Evolutionary conservation across 176 grass and related monocot species (phyloP), one percentile per base, ranked within the genome.

Genomic region (Typha latifolia): DNA sequence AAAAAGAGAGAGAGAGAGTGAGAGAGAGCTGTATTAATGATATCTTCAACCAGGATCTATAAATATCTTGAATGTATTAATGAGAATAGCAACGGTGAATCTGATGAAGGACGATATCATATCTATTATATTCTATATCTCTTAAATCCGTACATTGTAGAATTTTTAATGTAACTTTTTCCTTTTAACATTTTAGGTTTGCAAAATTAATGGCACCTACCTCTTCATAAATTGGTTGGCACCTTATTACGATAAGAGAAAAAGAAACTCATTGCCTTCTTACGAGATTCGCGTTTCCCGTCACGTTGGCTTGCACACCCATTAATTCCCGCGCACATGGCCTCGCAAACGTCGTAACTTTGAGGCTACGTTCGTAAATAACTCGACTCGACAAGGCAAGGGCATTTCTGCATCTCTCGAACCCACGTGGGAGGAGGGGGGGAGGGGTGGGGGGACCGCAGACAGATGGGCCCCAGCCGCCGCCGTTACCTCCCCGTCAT

Each of bases 271-370:
- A 26, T 26, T 2, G 24, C 24, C 24, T 26, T 2, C 24, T 26
- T 26, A 26, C 24, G 24, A 26, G 24, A 26, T 26, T 57, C 68
- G 27, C 16, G 8, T 2, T 34, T 34, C 12, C 5, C 14, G 29
- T 12, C 61, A 20, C 31, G 51, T 77, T 61, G n/a, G n/a, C n/a
- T n/a, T n/a, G n/a, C n/a, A n/a, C 43, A 69, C 59, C 31, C 51
- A 64, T n/a, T 51, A 65, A 23, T 79, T 79, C 77, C 68, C 77
- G 77, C 68, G 12, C 75, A 14, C 55, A 70, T 51, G 22, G 20
- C 16, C 26, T 12, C 2, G 49, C 0, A 1, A 15, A 6, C 14
- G 43, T 72, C 37, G 37, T 20, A 9, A 9, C 4, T 1, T 3
- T 4, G 2, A 49, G 68, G 64, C 7, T 37, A 75, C 61, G 12